Conservation (phyloP, 2,329 filamentous ascomycete species). For the Sarocladium strictum region DNA sequence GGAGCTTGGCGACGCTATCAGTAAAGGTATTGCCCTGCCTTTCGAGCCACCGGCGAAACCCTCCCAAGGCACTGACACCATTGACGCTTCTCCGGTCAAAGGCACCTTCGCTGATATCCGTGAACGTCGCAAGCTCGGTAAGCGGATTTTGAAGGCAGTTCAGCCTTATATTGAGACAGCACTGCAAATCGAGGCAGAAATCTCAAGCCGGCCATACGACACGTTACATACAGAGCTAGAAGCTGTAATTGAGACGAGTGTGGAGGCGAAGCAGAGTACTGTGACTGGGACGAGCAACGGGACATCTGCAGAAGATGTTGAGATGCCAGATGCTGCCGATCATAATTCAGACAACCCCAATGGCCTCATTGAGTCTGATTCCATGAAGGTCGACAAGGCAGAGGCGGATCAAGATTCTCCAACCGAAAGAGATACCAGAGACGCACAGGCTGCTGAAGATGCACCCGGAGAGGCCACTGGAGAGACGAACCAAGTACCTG, state of each 20-base stretch:
- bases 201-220: slow-evolving; percentile 65
- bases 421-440: not conserved
- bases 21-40: slow-evolving; percentile 42
- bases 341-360: slow-evolving; percentile 12
- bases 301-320: slow-evolving; percentile 27
- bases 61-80: slow-evolving; percentile 25
- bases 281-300: not conserved
- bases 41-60: slow-evolving; percentile 22
- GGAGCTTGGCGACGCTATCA: slow-evolving; percentile 50
- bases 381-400: slow-evolving; percentile 28
- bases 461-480: slow-evolving; percentile 9
- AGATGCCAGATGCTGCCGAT: slow-evolving; percentile 35
- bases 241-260: slow-evolving; percentile 61
- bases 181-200: slow-evolving; percentile 73
- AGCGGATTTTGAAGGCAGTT: slow-evolving; percentile 79
- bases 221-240: slow-evolving; percentile 69
- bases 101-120: slow-evolving; percentile 62
- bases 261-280: slow-evolving; percentile 45
- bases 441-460: slow-evolving; percentile 12
- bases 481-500: not conserved
- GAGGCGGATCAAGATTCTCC: not conserved
- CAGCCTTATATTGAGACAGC: slow-evolving; percentile 74
- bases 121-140: slow-evolving; percentile 78
- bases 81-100: slow-evolving; percentile 44
- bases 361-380: slow-evolving; percentile 20